Evolutionary conservation across 2,329 filamentous ascomycete species (phyloP).

Genomic region (Aspergillus transmontanensis): DNA sequence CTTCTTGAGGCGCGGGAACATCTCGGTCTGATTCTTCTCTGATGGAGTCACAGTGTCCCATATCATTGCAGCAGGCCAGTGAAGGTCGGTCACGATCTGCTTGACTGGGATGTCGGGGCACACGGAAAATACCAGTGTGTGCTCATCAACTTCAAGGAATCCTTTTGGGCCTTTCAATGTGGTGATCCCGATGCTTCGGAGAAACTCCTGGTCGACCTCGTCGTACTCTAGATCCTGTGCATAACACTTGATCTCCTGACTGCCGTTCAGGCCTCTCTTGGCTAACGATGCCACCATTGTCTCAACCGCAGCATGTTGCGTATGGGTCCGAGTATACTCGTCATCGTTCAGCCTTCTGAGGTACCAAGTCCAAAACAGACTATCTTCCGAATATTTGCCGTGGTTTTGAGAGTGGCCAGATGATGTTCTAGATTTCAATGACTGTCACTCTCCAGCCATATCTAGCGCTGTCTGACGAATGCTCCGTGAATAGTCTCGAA

Average conservation of each 20-base stretch:
- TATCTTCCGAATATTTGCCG: slow-evolving; percentile 23
- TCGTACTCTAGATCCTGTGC: slow-evolving; percentile 32
- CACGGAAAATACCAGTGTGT: slow-evolving; percentile 41
- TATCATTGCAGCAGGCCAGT: slow-evolving; percentile 36
- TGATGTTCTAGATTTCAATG: slow-evolving; percentile 16
- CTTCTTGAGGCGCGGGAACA: too few relatives aligned
- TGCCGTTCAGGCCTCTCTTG: slow-evolving; percentile 7
- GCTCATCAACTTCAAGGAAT: slow-evolving; percentile 41
- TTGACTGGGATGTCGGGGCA: slow-evolving; percentile 38
- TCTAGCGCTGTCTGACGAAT: slow-evolving; percentile 15
- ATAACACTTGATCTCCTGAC: slow-evolving; percentile 23
- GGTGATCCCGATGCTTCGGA: slow-evolving; percentile 22
- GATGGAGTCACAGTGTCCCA: slow-evolving; percentile 24
- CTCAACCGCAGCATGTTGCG: slow-evolving; percentile 29
- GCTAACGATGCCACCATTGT: slow-evolving; percentile 22
- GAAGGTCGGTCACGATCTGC: slow-evolving; percentile 43
- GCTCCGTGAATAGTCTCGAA: slow-evolving; percentile 11
- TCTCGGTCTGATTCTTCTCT: not conserved
- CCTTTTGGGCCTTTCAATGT: slow-evolving; percentile 34
- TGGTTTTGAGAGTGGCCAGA: slow-evolving; percentile 11
- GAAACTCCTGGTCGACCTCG: slow-evolving; percentile 19
- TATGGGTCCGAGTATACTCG: slow-evolving; percentile 14
- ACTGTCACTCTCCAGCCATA: slow-evolving; percentile 25
- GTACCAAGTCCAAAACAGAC: slow-evolving; percentile 28
- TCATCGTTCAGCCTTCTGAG: slow-evolving; percentile 11